Conservation (phyloP, 2,329 filamentous ascomycete genomes). For the Trichoderma afroharzianum region DNA sequence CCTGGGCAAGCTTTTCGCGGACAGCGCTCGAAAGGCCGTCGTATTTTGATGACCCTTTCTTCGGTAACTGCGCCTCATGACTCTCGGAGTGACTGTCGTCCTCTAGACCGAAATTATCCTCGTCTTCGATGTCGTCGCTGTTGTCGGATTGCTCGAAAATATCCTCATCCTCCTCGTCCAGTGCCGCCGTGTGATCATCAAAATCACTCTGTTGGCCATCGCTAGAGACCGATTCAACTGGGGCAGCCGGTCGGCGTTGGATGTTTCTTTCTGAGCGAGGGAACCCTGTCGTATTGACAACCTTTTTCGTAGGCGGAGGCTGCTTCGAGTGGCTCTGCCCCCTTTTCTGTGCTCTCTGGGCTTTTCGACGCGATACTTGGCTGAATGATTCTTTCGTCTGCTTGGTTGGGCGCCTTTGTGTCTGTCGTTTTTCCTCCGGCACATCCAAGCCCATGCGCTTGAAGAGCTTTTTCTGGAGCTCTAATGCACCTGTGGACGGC, state of each 20-base stretch:
- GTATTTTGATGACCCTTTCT: neutral
- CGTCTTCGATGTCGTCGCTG: constrained; percentile 22
- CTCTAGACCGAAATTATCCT: constrained; percentile 23
- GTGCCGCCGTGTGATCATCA: neutral
- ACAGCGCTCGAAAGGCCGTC: constrained; percentile 21
- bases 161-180: neutral
- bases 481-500: constrained; percentile 28
- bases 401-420: constrained; percentile 11
- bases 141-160: neutral
- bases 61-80: constrained; percentile 13
- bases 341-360: constrained; percentile 61
- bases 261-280: neutral
- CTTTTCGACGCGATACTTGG: constrained; percentile 66
- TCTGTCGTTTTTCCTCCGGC: constrained; percentile 21
- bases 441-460: constrained; percentile 35
- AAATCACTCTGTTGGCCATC: constrained; percentile 20
- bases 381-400: constrained; percentile 20
- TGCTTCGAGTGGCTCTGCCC: constrained; percentile 29
- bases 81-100: constrained; percentile 24
- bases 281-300: neutral
- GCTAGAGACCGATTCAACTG: neutral
- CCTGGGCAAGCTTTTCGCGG: constrained; percentile 63
- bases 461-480: constrained; percentile 37
- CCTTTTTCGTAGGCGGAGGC: neutral
- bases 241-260: neutral